These are phyloP conservation scores for Pouteria campechiana DNA, from an alignment of 179 eudicot genomes.

Conservation along the genomic window DNA sequence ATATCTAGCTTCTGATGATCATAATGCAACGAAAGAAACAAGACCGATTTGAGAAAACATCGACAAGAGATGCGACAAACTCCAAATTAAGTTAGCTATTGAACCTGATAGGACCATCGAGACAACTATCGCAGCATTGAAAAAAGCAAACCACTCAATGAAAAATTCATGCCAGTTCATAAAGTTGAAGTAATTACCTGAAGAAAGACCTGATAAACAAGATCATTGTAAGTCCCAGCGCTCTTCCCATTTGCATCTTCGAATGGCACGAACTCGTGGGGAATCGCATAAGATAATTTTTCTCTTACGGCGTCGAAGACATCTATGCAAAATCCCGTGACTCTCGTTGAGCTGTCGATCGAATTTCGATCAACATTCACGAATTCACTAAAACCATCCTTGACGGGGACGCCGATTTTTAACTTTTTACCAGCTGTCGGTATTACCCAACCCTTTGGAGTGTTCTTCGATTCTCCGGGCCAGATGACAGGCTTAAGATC, in stretches of 20 bases:
- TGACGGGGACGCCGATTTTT: conserved; percentile 39
- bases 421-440: conserved; percentile 37
- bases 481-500: conserved; percentile 26
- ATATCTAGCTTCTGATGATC: conserved; percentile 9
- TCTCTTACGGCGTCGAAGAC: conserved; percentile 43
- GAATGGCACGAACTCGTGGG: conserved; percentile 31
- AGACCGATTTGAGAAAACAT: not conserved
- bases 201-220: conserved; percentile 26
- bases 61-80: not conserved
- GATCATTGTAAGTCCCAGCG: conserved; percentile 18
- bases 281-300: conserved; percentile 25
- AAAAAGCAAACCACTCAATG: no score
- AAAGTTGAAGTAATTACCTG: conserved; percentile 14
- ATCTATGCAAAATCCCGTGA: conserved; percentile 40
- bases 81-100: not conserved
- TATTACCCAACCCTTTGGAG: conserved; percentile 53
- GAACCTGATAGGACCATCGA: no score
- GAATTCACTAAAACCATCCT: conserved; percentile 32
- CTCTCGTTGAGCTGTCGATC: conserved; percentile 6
- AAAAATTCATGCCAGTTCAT: no score
- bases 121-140: no score
- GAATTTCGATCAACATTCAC: conserved; percentile 14
- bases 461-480: conserved; percentile 32
- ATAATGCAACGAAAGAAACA: not conserved
- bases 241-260: conserved; percentile 4